Evolutionary conservation across 2,329 filamentous ascomycete species (phyloP).

Genomic region (Fusarium abutilonis): DNA sequence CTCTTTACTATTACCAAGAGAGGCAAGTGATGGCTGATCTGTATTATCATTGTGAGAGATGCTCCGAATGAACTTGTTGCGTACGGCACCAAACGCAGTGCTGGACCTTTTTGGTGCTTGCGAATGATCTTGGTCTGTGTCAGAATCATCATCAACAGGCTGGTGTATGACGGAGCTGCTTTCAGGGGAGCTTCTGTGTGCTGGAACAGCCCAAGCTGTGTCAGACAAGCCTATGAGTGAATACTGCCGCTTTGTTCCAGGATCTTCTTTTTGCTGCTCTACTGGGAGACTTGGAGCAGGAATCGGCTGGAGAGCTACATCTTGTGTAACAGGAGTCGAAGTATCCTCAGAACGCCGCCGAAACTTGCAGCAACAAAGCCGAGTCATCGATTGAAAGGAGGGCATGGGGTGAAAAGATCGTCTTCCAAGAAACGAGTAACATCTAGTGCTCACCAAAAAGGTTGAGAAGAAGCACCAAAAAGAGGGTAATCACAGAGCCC

Average conservation of each 20-base stretch:
- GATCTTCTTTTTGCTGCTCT: background rate
- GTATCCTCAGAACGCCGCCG: constrained; percentile 8
- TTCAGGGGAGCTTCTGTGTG: constrained; percentile 4
- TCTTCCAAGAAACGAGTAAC: constrained; percentile 33
- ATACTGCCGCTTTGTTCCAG: background rate
- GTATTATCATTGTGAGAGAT: constrained; percentile 57
- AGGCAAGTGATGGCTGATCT: constrained; percentile 54
- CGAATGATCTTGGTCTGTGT: constrained; percentile 50
- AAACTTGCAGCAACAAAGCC: constrained; percentile 42
- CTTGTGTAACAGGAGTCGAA: background rate
- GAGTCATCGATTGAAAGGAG: constrained; percentile 23
- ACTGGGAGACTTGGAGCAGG: background rate
- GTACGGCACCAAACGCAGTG: constrained; percentile 57
- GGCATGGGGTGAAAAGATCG: background rate
- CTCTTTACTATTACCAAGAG: constrained; percentile 60
- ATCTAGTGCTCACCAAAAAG: constrained; percentile 3
- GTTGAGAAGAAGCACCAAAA: constrained; percentile 19
- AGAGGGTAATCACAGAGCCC: constrained; percentile 1
- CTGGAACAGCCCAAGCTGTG: constrained; percentile 21
- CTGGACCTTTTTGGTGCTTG: constrained; percentile 47
- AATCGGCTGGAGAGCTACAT: constrained; percentile 11
- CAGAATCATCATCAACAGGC: constrained; percentile 53
- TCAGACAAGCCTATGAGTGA: constrained; percentile 29
- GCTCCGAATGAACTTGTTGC: constrained; percentile 56
- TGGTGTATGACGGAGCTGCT: constrained; percentile 33